Evolutionary conservation across 768 basidiomycete species (phyloP).

Genomic region (Calocera viscosa): DNA sequence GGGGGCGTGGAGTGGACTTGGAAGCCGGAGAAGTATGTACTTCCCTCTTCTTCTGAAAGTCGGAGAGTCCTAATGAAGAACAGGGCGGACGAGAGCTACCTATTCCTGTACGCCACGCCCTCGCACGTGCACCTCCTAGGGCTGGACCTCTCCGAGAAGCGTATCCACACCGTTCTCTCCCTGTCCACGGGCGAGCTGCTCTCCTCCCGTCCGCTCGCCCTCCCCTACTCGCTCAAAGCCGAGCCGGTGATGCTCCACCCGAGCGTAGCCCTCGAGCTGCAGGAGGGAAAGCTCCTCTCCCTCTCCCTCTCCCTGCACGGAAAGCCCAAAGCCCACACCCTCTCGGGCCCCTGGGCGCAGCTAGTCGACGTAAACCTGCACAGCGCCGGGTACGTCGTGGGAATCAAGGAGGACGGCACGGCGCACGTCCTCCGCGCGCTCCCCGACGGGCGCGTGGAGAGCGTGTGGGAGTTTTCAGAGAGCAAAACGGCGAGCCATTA

Average conservation of each 20-base stretch:
- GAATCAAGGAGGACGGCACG: conserved; percentile 41
- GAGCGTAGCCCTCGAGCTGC: conserved; percentile 36
- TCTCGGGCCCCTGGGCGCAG: conserved; percentile 34
- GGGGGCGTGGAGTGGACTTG: neutral
- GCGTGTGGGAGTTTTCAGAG: conserved; percentile 44
- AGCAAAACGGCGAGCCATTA: conserved; percentile 27
- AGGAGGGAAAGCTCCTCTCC: conserved; percentile 37
- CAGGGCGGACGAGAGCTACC: conserved; percentile 30
- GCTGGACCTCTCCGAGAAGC: conserved; percentile 23
- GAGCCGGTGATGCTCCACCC: neutral
- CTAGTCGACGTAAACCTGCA: conserved; percentile 46
- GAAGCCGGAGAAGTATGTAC: neutral
- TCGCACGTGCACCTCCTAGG: conserved; percentile 40
- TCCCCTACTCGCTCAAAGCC: conserved; percentile 27
- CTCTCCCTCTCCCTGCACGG: conserved; percentile 42
- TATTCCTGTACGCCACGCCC: conserved; percentile 49
- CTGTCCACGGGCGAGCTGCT: neutral
- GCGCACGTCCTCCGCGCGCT: conserved; percentile 44
- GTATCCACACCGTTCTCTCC: neutral
- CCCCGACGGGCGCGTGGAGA: conserved; percentile 32
- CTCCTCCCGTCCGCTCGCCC: conserved; percentile 17
- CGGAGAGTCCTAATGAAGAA: conserved; percentile 20
- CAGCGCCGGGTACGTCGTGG: conserved; percentile 46
- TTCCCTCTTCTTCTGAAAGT: neutral
- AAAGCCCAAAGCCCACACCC: conserved; percentile 29